phyloP scores from a whole-genome alignment of 2,329 filamentous ascomycete species.

The Fusarium albosuccineum region DNA sequence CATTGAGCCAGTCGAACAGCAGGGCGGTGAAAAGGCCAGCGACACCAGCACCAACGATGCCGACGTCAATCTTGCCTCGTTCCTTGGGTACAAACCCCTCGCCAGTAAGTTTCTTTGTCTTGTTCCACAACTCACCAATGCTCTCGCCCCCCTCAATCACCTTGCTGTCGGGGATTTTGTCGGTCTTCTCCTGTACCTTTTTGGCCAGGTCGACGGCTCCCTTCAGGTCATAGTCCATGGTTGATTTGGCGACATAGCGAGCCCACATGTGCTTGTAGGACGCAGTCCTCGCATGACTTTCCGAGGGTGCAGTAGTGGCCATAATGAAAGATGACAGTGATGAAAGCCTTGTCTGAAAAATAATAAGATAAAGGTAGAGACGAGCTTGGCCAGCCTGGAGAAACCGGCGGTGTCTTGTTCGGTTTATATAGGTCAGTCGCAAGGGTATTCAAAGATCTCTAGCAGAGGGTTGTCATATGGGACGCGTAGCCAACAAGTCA shows the following conservation, averaged over 20 bases:
- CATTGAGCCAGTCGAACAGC: slow-evolving; percentile 49
- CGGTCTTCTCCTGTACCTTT: background rate
- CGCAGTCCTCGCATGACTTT: background rate
- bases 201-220: slow-evolving; percentile 5
- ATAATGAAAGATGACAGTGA: background rate
- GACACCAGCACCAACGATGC: slow-evolving; percentile 55
- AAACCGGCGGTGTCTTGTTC: too few species aligned
- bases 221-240: slow-evolving; percentile 18
- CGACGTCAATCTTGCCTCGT: slow-evolving; percentile 42
- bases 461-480: background rate
- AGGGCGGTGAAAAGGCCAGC: slow-evolving; percentile 54
- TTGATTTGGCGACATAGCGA: slow-evolving; percentile 20
- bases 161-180: background rate
- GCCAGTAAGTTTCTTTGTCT: slow-evolving; percentile 6
- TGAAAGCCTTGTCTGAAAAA: background rate
- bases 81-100: slow-evolving; percentile 11
- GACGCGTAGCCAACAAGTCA: background rate
- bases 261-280: slow-evolving; percentile 33
- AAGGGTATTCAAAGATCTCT: background rate
- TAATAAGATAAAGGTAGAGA: too few species aligned
- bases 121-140: slow-evolving; percentile 8
- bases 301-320: background rate
- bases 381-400: too few species aligned
- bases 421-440: background rate
- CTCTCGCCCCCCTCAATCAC: background rate